Evolutionary conservation across 352 stramenopile species (phyloP).

Genomic region (Phytopythium vexans): DNA sequence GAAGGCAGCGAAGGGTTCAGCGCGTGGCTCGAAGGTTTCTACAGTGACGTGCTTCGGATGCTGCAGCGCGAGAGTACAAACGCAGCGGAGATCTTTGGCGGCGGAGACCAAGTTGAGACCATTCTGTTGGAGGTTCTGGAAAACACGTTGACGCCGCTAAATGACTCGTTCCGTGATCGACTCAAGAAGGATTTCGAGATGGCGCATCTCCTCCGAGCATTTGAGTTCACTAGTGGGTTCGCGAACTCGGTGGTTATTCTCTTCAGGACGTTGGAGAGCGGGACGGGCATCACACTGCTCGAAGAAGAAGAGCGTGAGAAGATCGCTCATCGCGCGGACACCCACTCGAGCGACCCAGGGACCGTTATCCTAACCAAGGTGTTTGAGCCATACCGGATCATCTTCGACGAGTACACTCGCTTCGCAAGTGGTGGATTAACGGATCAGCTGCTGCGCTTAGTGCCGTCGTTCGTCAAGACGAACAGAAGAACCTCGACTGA

Average conservation of each 20-base stretch:
- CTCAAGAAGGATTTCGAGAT: conserved; percentile 33
- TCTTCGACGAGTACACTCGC: conserved; percentile 52
- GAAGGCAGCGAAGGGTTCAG: conserved; percentile 18
- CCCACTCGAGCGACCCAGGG: neutral
- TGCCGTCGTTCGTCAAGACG: conserved; percentile 26
- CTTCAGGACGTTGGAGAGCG: conserved; percentile 32
- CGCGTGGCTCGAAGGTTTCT: conserved; percentile 56
- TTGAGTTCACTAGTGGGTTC: conserved; percentile 44
- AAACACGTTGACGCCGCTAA: conserved; percentile 46
- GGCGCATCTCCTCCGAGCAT: conserved; percentile 33
- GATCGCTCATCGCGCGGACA: no score
- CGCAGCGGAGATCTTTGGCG: conserved; percentile 45
- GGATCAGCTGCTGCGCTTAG: conserved; percentile 34
- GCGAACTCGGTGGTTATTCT: conserved; percentile 37
- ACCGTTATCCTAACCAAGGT: conserved; percentile 15
- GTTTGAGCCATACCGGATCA: conserved; percentile 50
- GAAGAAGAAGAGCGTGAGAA: neutral
- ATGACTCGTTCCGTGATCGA: conserved; percentile 50
- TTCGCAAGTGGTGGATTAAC: conserved; percentile 39
- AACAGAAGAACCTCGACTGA: no score
- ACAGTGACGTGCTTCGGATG: conserved; percentile 47
- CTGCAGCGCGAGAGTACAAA: conserved; percentile 48
- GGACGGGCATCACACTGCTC: neutral
- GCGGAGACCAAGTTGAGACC: conserved; percentile 6
- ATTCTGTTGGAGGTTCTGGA: conserved; percentile 47